Percentiles rank a stretch among this genome's conserved stretches.
Conservation (phyloP, 73 alveolate genomes). For the Tetrahymena malaccensis region DNA sequence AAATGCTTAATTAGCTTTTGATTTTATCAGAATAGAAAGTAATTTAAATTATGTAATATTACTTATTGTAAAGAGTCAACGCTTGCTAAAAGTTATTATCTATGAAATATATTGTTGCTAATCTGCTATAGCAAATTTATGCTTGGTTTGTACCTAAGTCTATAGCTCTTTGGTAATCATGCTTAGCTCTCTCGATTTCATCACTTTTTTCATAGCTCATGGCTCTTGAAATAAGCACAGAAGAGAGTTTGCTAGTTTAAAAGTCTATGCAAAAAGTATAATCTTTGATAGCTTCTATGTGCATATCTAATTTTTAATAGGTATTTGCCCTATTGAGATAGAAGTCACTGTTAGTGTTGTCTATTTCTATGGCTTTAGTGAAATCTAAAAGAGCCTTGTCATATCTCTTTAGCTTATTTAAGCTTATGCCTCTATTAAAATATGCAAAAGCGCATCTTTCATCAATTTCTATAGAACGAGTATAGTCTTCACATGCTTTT, state of each 20-base stretch:
- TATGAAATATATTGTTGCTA: not conserved
- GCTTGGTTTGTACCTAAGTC: not conserved
- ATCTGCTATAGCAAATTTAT: not conserved
- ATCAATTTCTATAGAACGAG: not conserved
- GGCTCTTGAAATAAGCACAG: not conserved
- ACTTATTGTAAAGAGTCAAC: not conserved
- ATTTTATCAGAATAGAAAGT: not conserved
- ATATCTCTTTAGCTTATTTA: not conserved
- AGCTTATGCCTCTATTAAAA: not conserved
- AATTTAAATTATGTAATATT: not conserved
- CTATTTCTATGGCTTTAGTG: not conserved
- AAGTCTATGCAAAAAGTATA: not conserved
- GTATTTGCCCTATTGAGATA: not conserved
- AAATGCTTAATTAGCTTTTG: not conserved
- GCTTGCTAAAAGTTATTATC: not conserved
- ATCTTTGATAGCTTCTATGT: not conserved
- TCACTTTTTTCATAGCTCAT: not conserved
- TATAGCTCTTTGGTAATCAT: not conserved
- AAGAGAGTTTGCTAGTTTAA: not conserved
- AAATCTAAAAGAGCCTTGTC: not conserved
- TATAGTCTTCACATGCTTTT: not conserved
- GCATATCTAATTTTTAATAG: not conserved
- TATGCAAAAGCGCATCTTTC: not conserved
- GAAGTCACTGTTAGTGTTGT: not conserved
- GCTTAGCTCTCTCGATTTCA: not conserved